These are phyloP conservation scores for Sanghuangporus baumii DNA, from an alignment of 1,284 basidiomycete species.

Conservation along the genomic window DNA sequence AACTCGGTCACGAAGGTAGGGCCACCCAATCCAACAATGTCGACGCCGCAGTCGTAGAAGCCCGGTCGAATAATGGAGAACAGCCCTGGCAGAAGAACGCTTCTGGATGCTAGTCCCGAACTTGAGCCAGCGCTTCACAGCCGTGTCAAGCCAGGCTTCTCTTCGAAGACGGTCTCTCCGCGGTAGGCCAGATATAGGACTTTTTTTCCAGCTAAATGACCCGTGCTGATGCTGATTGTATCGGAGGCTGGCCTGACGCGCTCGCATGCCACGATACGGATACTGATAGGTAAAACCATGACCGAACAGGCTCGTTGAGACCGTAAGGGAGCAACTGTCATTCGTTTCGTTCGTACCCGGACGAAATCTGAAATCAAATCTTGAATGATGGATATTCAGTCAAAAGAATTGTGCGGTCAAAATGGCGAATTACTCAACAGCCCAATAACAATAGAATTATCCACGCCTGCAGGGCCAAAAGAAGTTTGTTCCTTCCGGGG, in stretches of 20 bases:
- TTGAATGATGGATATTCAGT: neutral
- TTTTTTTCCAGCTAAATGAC: neutral
- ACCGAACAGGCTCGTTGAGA: neutral
- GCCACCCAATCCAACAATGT: neutral
- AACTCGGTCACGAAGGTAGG: neutral
- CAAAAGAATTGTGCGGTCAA: neutral
- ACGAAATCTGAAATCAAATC: neutral
- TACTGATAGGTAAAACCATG: neutral
- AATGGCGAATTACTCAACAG: neutral
- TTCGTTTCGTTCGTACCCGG: neutral
- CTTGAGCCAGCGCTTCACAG: neutral
- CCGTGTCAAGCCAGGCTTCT: neutral
- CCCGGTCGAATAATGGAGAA: neutral
- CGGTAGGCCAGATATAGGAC: slow-evolving; percentile 2
- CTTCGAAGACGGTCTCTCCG: neutral
- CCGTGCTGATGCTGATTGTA: neutral
- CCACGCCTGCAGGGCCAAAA: neutral
- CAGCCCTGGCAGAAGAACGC: neutral
- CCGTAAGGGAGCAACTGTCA: neutral
- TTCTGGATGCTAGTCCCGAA: neutral
- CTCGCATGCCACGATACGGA: neutral
- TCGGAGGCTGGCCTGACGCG: neutral
- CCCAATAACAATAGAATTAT: neutral
- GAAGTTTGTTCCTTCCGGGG: neutral
- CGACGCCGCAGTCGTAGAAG: neutral